phyloP scores from a whole-genome alignment of 257 asterid genomes.

The Solanum clarkiae region DNA sequence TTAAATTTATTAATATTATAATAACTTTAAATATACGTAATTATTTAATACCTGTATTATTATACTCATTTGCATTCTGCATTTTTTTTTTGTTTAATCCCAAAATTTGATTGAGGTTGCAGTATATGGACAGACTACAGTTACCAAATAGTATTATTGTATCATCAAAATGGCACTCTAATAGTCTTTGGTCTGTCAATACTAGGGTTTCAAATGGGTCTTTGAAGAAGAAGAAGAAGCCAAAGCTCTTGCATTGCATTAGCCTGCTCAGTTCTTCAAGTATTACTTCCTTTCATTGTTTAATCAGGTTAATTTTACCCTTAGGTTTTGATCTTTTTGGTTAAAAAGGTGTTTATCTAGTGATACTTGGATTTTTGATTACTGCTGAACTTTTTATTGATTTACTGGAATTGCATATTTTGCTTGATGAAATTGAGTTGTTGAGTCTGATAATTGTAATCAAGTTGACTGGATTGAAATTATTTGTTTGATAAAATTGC shows the following conservation, averaged over 20 bases:
- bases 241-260: slow-evolving; percentile 3
- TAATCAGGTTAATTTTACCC: slow-evolving; percentile 37
- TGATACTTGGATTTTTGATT: neutral
- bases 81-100: neutral
- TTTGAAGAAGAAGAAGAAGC: neutral
- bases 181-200: neutral
- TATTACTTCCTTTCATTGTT: slow-evolving; percentile 1
- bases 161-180: neutral
- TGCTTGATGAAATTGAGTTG: neutral
- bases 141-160: neutral
- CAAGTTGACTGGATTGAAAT: neutral
- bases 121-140: neutral
- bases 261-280: neutral
- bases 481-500: neutral
- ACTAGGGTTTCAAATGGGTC: slow-evolving; percentile 19
- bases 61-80: neutral
- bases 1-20: no score
- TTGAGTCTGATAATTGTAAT: neutral
- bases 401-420: neutral
- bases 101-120: neutral
- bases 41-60: neutral
- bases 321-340: neutral
- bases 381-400: neutral
- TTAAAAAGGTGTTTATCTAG: neutral
- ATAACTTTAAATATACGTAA: no score